Percentiles rank a stretch among this genome's conserved stretches.
Conservation (phyloP, 2,329 filamentous ascomycete genomes). For the Tolypocladium paradoxum region DNA sequence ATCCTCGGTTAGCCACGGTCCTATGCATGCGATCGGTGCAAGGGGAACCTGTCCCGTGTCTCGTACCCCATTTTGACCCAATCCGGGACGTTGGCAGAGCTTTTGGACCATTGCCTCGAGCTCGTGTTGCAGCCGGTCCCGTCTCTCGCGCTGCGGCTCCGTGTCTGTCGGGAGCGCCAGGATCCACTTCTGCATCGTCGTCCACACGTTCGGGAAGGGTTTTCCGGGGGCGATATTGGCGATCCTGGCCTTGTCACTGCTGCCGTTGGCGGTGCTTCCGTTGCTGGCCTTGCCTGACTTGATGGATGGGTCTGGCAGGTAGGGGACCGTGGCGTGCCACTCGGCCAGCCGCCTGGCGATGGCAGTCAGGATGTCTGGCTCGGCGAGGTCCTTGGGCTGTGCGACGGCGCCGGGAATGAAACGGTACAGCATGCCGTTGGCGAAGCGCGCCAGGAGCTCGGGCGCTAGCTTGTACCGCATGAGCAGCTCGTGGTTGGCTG, state of each 20-base stretch:
- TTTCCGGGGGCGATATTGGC: constrained; percentile 51
- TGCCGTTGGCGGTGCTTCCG: constrained; percentile 24
- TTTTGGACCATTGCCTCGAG: constrained; percentile 57
- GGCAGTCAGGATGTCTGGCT: constrained; percentile 65
- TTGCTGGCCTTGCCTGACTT: constrained; percentile 12
- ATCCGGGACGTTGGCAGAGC: constrained; percentile 65
- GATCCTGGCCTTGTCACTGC: constrained; percentile 28
- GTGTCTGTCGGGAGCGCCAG: constrained; percentile 67
- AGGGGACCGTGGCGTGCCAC: constrained; percentile 75
- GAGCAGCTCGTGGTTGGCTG: constrained; percentile 72
- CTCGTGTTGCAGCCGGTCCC: constrained; percentile 62
- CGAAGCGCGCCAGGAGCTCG: constrained; percentile 77
- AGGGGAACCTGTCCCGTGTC: not conserved
- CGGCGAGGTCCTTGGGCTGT: constrained; percentile 67
- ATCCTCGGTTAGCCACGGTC: constrained; percentile 6
- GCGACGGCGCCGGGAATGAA: constrained; percentile 77
- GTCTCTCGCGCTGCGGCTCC: constrained; percentile 55
- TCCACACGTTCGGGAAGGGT: constrained; percentile 82
- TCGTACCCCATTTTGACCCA: constrained; percentile 64
- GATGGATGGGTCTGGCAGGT: constrained; percentile 28
- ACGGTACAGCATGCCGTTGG: constrained; percentile 91
- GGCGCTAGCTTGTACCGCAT: constrained; percentile 77
- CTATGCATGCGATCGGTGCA: not conserved
- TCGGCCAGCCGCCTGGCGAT: constrained; percentile 77
- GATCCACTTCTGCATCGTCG: constrained; percentile 94